phyloP scores from a whole-genome alignment of 2,329 filamentous ascomycete species.

The Cercospora sp. region DNA sequence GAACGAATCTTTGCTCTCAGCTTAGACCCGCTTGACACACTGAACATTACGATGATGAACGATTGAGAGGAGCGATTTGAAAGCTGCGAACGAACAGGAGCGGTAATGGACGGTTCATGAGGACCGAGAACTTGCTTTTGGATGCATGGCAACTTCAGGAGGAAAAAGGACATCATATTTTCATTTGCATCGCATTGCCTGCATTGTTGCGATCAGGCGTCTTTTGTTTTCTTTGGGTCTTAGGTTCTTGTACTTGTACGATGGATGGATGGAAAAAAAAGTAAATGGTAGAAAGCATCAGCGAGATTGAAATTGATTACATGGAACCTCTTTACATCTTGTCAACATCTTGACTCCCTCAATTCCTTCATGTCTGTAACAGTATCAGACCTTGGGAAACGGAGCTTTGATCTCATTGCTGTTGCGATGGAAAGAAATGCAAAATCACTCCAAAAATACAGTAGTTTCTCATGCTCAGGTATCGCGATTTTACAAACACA shows the following conservation, averaged over 20 bases:
- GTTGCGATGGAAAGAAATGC: not conserved
- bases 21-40: conserved; percentile 4
- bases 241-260: not conserved
- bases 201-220: not conserved
- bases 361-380: not conserved
- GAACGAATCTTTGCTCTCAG: conserved; percentile 16
- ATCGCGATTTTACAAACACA: not conserved
- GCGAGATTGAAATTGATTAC: not conserved
- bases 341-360: not conserved
- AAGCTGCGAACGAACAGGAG: not conserved
- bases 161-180: not conserved
- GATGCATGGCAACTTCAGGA: not conserved
- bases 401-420: not conserved
- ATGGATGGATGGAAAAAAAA: not conserved
- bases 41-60: not conserved
- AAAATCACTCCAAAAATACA: not conserved
- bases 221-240: not conserved
- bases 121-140: not conserved
- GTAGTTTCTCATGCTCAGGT: not conserved
- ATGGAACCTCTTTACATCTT: not conserved
- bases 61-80: not conserved
- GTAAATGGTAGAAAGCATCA: not conserved
- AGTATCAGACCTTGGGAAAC: not conserved
- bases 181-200: not conserved
- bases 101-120: not conserved